These are phyloP conservation scores for Megacollybia platyphylla DNA, from an alignment of 1,284 basidiomycete species.

Conservation along the genomic window DNA sequence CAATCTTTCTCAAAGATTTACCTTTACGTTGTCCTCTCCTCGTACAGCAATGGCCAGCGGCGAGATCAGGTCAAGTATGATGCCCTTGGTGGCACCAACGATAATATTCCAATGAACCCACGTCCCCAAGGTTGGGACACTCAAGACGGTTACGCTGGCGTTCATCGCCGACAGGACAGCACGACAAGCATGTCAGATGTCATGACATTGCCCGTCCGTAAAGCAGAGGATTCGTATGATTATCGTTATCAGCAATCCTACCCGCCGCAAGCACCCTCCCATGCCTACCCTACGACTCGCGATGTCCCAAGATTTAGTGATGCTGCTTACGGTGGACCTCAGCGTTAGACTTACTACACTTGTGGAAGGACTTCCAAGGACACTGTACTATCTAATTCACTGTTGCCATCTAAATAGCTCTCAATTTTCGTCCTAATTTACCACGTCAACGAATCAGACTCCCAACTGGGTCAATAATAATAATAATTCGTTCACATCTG, in stretches of 20 bases:
- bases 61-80: slow-evolving; percentile 74
- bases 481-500: no score
- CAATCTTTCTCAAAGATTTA: slow-evolving; percentile 36
- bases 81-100: slow-evolving; percentile 51
- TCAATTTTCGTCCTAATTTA: no score
- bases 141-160: slow-evolving; percentile 22
- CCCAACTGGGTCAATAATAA: no score
- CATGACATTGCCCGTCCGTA: slow-evolving; percentile 32
- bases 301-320: slow-evolving; percentile 18
- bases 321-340: slow-evolving; percentile 16
- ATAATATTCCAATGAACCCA: slow-evolving; percentile 48
- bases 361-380: no score
- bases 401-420: no score
- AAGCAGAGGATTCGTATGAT: slow-evolving; percentile 27
- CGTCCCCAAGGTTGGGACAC: slow-evolving; percentile 67
- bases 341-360: slow-evolving; percentile 6
- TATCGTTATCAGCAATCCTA: slow-evolving; percentile 14
- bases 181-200: slow-evolving; percentile 43
- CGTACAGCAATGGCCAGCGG: slow-evolving; percentile 66
- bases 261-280: slow-evolving; percentile 26
- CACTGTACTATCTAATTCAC: no score
- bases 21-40: slow-evolving; percentile 54
- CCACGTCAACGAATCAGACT: no score
- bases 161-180: slow-evolving; percentile 41
- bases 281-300: slow-evolving; percentile 16